Evolutionary conservation across 768 basidiomycete species (phyloP), one percentile per base, ranked within the genome.

Genomic region (Suillus luteus): DNA sequence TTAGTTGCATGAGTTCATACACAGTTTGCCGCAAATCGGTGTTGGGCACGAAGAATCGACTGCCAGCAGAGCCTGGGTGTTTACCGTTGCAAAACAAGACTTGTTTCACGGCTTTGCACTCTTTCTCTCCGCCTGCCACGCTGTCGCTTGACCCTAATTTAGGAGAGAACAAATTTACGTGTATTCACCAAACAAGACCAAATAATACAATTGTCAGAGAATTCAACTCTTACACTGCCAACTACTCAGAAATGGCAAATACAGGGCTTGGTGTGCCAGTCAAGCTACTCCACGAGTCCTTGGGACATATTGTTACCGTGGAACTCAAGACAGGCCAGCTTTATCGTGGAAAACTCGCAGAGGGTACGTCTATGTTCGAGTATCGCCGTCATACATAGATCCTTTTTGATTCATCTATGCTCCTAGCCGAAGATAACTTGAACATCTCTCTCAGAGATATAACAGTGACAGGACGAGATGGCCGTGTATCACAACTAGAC

Each of bases 271-370:
- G 96, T 75, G 92, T 98, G 63, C 96, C 96, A 65, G 92, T 97
- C 67, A 99, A 99, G 77, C 86, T 99, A 58, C 82, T 99, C 51
- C 96, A 99, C 73, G 97, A 99, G 81, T 92, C 93, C 62, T 82
- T 99, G 35, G 97, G 97, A 24, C 97, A 99, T 72, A 82, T 98
- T 62, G 91, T 99, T 67, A 98, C 96, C 5, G 94, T 96, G n/a
- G 97, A 99, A 77, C 86, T 98, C 62, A 99, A 99, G 79, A 97
- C 95, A 2, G 96, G 96, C 11, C 96, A 98, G 74, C 85, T 97
- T 59, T 99, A 99, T 79, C 84, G 97, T 55, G 97, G 97, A 69
- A 99, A 97, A 79, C 85, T 99, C 46, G 93, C 94, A 17, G 97
- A 99, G 83, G 97, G 97, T 95, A 67, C 71, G 84, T 48, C 48